Conservation (phyloP, 1,284 basidiomycete species). For the Waitea zeae region DNA sequence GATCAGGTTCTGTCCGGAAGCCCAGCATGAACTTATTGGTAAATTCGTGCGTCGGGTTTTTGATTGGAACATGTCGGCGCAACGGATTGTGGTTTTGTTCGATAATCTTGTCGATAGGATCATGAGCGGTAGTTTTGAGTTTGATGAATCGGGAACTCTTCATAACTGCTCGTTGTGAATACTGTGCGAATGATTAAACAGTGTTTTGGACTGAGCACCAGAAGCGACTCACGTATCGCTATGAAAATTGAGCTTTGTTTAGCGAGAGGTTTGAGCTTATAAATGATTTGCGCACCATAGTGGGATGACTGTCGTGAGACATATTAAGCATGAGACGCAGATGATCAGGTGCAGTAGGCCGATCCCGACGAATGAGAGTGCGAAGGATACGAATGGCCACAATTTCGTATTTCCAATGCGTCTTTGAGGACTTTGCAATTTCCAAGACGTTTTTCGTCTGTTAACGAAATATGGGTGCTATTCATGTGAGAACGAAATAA, state of each 20-base stretch:
- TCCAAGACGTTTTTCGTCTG: constrained; percentile 27
- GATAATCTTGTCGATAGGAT: constrained; percentile 38
- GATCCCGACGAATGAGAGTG: constrained; percentile 60
- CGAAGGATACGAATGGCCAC: constrained; percentile 60
- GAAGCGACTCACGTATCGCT: constrained; percentile 40
- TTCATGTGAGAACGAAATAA: background rate
- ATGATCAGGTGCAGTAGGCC: constrained; percentile 34
- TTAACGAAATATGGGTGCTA: background rate
- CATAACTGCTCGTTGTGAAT: constrained; percentile 52
- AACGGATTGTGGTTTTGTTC: constrained; percentile 39
- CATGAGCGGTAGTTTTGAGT: constrained; percentile 51
- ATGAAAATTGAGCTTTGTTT: constrained; percentile 5
- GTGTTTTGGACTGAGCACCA: background rate
- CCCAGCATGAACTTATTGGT: constrained; percentile 35
- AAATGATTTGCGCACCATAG: constrained; percentile 26
- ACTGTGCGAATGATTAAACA: constrained; percentile 19
- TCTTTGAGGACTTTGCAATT: constrained; percentile 35
- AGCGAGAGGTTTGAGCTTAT: constrained; percentile 4
- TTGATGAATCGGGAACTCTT: constrained; percentile 57
- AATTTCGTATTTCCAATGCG: constrained; percentile 78
- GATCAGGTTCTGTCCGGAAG: constrained; percentile 26
- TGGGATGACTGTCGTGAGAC: constrained; percentile 41
- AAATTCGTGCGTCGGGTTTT: constrained; percentile 37
- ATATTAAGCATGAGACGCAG: constrained; percentile 38
- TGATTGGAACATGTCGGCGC: constrained; percentile 28